phyloP scores from a whole-genome alignment of 73 alveolate genomes.

The Breviolum minutum region DNA sequence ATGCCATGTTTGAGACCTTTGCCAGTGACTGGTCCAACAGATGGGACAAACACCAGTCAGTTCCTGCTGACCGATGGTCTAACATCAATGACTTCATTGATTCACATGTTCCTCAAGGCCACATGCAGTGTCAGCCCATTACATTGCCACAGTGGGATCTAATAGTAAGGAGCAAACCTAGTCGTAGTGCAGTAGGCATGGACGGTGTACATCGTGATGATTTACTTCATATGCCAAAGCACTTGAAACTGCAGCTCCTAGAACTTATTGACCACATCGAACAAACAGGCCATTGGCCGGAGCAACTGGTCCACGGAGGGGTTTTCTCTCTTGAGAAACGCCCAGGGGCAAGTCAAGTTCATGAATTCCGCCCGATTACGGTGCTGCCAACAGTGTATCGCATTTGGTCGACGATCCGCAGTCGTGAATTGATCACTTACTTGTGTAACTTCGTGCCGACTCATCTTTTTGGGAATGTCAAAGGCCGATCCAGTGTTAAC shows the following conservation, averaged over 20 bases:
- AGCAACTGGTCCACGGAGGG: neutral
- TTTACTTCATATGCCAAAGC: neutral
- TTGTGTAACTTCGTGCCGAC: neutral
- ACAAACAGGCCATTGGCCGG: neutral
- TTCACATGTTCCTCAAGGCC: too few species aligned
- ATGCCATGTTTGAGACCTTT: neutral
- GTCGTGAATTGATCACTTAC: neutral
- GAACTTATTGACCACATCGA: neutral
- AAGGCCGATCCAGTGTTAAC: neutral
- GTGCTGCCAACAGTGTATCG: neutral
- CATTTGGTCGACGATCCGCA: neutral
- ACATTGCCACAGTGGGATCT: neutral
- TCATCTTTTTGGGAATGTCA: neutral
- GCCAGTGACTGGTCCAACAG: neutral
- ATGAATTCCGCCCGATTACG: neutral
- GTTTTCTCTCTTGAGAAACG: neutral
- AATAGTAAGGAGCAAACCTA: neutral
- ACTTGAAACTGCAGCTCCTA: neutral
- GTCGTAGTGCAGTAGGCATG: neutral
- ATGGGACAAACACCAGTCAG: neutral
- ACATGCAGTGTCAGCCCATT: neutral
- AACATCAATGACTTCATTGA: neutral
- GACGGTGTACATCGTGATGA: neutral
- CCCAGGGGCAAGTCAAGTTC: neutral
- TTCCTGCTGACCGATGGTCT: neutral